Base-by-base conservation (phyloP, 805 yeast species). In the Kodamaea leandrae region DNA sequence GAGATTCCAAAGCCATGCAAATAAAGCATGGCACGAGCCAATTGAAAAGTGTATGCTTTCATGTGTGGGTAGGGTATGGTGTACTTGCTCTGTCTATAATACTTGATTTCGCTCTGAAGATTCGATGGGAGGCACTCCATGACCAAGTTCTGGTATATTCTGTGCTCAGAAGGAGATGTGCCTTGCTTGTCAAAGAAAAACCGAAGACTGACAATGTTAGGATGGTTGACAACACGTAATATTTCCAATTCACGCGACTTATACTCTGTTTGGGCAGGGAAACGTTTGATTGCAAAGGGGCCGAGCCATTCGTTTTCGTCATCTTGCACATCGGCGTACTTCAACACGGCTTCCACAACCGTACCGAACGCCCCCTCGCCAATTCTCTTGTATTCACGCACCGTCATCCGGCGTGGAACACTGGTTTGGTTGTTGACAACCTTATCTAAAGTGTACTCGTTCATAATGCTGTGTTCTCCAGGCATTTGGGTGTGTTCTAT, bases 351-450 rank as follows among this genome's bases (percentile, higher is more conserved):
- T 56, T 84, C 89, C 10, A 83, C 82, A 7, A 86, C 95, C 2
- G 87, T 83, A 27, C 95, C 95, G 55, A 86, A 86, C 4, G 93
- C 93, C 30, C 95, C 95, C 61, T 85, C 87, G 8, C 95, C 95
- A 38, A 86, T 83, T 53, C 80, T 78, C 44, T 81, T 80, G 56
- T 81, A 78, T 54, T 86, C 91, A 49, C 74, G 77, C 16, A 86
- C 76, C 25, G 78, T 64, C 91, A 85, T 85, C 39, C 80, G 77
- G 50, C 71, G 68, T 5, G 75, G 63, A 10, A 63, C 58, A 33
- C 74, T 73, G 2, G 82, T 72, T 41, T 69, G 67, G 56, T 80
- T 82, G 39, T 82, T 76, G 25, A 82, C 76, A 35, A 85, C 91
- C 37, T 60, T 58, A 32, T 60, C 59, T 36, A 66, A 49, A 10